Evolutionary conservation across 495 filamentous ascomycete species (phyloP), one percentile per base, ranked within the genome.

Genomic region (Letharia lupina): DNA sequence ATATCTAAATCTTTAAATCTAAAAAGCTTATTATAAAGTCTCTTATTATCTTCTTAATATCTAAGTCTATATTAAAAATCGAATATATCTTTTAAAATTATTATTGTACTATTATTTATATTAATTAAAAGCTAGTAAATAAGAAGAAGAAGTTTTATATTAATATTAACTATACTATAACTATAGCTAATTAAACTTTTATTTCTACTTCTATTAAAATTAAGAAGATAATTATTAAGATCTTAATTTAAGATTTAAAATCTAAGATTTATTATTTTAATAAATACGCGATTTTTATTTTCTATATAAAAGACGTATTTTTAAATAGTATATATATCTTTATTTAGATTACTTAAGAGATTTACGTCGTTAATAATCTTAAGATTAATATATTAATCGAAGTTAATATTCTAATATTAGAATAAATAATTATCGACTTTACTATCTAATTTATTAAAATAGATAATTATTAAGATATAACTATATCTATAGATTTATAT

Each of bases 331-430:
- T 48, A 31, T 1, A 1, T 15, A 28, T 13, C 12, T 62, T 41
- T 28, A 28, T 9, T 48, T 28, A 47, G 33, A 62, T 44, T 20
- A 44, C 37, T 23, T 8, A 31, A 45, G 41, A 60, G 7, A 40
- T 35, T 13, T 60, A 58, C 44, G 60, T 42, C 10, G 18, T 42
- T 28, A 35, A 58, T 42, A 45, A 42, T 37, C 18, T 60, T 3
- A 65, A 65, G 13, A 23, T 15, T 3, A 59, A 65, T 58, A 31
- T 65, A 37, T 18, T 65, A 23, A 58, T 65, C 11, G 28, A 42
- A 42, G 39, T 10, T 12, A 15, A 65, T 45, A 65, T 52, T 54
- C 37, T 54, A 7, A 64, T 20, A n/a, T 40, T 41, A 10, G 39
- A 57, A 37, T 15, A 23, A 40, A 58, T 60, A 40, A 60, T 37